phyloP scores from a whole-genome alignment of 2,329 filamentous ascomycete species.

The Penicillium sp. region DNA sequence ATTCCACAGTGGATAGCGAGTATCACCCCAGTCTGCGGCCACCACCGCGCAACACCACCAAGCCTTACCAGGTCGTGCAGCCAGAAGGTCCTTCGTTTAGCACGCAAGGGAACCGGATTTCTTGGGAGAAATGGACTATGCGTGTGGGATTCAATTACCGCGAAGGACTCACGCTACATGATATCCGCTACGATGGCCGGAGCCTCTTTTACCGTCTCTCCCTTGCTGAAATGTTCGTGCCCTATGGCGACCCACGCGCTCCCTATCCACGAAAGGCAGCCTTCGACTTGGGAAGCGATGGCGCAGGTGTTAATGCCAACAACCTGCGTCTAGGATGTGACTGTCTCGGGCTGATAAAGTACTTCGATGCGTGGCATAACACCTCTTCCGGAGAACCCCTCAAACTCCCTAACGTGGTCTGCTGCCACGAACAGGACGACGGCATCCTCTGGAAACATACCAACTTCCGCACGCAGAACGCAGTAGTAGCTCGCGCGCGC shows the following conservation, averaged over 20 bases:
- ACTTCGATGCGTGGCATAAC: slow-evolving; percentile 36
- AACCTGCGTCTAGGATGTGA: slow-evolving; percentile 38
- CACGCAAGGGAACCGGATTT: slow-evolving; percentile 23
- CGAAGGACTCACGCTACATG: slow-evolving; percentile 38
- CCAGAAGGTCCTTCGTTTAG: slow-evolving; percentile 32
- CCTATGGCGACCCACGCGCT: slow-evolving; percentile 36
- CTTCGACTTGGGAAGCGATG: slow-evolving; percentile 40
- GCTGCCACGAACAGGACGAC: slow-evolving; percentile 36
- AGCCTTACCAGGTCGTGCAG: slow-evolving; percentile 32
- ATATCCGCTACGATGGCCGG: slow-evolving; percentile 34
- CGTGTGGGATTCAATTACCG: slow-evolving; percentile 40
- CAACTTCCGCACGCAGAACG: slow-evolving; percentile 31
- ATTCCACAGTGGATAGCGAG: slow-evolving; percentile 22
- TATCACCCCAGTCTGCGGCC: slow-evolving; percentile 29
- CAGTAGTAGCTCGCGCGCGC: slow-evolving; percentile 28
- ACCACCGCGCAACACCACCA: slow-evolving; percentile 28
- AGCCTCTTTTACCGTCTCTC: slow-evolving; percentile 38
- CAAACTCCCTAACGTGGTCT: slow-evolving; percentile 37
- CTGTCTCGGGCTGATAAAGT: slow-evolving; percentile 39
- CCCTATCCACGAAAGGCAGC: slow-evolving; percentile 39
- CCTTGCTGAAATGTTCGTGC: slow-evolving; percentile 40
- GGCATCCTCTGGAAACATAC: slow-evolving; percentile 38
- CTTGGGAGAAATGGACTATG: slow-evolving; percentile 41
- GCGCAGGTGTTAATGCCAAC: slow-evolving; percentile 38
- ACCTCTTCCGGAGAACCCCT: slow-evolving; percentile 30